Conservation (phyloP, 2,329 filamentous ascomycete species). For the Purpureocillium lavendulum region DNA sequence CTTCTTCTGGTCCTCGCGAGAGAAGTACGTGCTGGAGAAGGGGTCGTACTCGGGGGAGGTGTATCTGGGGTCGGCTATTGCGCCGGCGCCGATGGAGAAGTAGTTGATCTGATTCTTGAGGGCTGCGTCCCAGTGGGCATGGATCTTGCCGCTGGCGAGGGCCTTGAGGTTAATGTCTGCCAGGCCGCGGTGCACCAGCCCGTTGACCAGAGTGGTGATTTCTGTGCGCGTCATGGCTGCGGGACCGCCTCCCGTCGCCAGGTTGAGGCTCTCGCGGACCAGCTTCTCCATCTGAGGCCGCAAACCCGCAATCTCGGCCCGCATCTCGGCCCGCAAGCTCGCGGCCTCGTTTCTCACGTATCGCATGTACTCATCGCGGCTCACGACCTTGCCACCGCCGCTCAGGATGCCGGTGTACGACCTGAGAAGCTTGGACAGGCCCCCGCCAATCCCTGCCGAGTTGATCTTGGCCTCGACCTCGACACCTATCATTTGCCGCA, state of each 20-base stretch:
- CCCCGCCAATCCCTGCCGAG: conserved; percentile 22
- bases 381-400: conserved; percentile 29
- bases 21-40: conserved; percentile 9
- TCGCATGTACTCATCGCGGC: conserved; percentile 39
- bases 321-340: conserved; percentile 28
- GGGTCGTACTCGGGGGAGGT: conserved; percentile 52
- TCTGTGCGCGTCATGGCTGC: conserved; percentile 30
- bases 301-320: conserved; percentile 29
- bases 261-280: conserved; percentile 20
- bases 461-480: conserved; percentile 24
- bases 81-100: conserved; percentile 58
- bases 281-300: conserved; percentile 24
- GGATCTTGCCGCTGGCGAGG: conserved; percentile 37
- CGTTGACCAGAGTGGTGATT: conserved; percentile 30
- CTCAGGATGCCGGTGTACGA: conserved; percentile 24
- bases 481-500: conserved; percentile 20
- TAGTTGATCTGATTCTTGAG: conserved; percentile 61
- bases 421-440: conserved; percentile 26
- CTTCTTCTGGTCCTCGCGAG: conserved; percentile 7
- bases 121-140: conserved; percentile 30
- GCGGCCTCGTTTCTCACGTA: conserved; percentile 31
- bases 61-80: conserved; percentile 48
- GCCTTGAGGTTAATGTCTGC: conserved; percentile 37
- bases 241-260: conserved; percentile 14
- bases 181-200: conserved; percentile 33